Evolutionary conservation across 2,329 filamentous ascomycete genomes (phyloP).

Genomic region (Ophiostoma quercus): DNA sequence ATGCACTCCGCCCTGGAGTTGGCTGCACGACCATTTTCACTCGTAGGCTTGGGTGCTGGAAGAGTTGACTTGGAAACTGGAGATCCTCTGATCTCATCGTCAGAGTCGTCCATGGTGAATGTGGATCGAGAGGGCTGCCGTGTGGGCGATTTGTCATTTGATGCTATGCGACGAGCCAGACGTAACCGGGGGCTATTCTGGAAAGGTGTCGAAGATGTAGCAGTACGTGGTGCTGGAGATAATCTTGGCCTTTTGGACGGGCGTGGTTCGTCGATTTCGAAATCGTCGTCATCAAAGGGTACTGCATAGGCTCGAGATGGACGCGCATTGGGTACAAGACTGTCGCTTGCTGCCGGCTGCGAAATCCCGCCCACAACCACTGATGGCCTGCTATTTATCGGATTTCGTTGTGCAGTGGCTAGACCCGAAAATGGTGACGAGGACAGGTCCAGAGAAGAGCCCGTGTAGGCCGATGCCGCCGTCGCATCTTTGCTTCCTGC

Average conservation of each 20-base stretch:
- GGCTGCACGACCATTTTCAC: not conserved
- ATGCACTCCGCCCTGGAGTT: slow-evolving; percentile 16
- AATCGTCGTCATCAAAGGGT: not conserved
- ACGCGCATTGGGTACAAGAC: not conserved
- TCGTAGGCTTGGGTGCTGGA: not conserved
- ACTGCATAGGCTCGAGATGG: not conserved
- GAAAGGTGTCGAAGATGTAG: not conserved
- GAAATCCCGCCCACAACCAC: not conserved
- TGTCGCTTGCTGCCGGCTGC: not conserved
- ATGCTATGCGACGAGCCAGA: not conserved
- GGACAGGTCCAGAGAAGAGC: not conserved
- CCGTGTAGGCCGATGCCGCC: not conserved
- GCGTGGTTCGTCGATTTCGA: not conserved
- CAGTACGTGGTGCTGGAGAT: not conserved
- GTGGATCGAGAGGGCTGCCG: not conserved
- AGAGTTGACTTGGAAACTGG: not conserved
- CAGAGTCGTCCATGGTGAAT: not conserved
- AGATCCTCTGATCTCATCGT: not conserved
- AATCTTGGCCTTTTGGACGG: slow-evolving; percentile 10
- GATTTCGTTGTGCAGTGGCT: not conserved
- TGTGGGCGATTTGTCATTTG: not conserved
- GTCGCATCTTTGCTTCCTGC: not conserved
- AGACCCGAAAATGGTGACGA: slow-evolving; percentile 11
- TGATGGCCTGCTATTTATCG: not conserved
- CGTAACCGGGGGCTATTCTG: not conserved